Evolutionary conservation across 495 filamentous ascomycete species (phyloP).

Genomic region (Polyplosphaeria fusca): DNA sequence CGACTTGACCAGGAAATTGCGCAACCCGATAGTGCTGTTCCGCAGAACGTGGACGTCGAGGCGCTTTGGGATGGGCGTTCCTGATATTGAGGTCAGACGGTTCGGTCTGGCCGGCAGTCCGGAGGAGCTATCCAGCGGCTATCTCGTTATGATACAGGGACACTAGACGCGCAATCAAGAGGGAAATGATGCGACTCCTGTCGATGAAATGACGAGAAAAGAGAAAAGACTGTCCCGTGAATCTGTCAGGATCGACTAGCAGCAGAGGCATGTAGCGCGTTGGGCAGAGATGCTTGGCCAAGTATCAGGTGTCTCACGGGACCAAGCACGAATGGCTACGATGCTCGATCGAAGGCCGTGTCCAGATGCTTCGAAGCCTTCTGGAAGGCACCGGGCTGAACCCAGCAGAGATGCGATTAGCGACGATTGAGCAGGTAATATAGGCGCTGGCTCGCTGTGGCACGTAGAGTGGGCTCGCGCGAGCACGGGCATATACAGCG

Average conservation of each 20-base stretch:
- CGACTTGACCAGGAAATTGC: constrained; percentile 15
- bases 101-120: constrained; percentile 12
- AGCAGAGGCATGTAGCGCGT: too few relatives aligned
- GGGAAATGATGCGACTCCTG: constrained; percentile 1
- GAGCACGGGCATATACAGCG: constrained; percentile 3
- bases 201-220: too few relatives aligned
- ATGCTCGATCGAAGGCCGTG: background rate
- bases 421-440: constrained; percentile 20
- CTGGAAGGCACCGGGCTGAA: constrained; percentile 15
- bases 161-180: constrained; percentile 19
- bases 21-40: constrained; percentile 4
- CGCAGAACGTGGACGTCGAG: constrained; percentile 1
- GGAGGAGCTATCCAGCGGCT: constrained; percentile 9
- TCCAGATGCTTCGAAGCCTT: too few relatives aligned
- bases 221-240: too few relatives aligned
- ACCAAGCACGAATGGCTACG: background rate
- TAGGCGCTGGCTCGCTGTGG: constrained; percentile 18
- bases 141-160: constrained; percentile 1
- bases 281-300: constrained; percentile 9
- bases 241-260: too few relatives aligned
- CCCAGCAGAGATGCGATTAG: constrained; percentile 16
- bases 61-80: background rate
- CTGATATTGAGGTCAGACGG: constrained; percentile 22
- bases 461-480: constrained; percentile 21
- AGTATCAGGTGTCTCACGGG: too few relatives aligned